Percentiles rank a stretch among this genome's conserved stretches.
phyloP scores from a whole-genome alignment of 2,329 filamentous ascomycete genomes.

The Exserohilum rostratum region DNA sequence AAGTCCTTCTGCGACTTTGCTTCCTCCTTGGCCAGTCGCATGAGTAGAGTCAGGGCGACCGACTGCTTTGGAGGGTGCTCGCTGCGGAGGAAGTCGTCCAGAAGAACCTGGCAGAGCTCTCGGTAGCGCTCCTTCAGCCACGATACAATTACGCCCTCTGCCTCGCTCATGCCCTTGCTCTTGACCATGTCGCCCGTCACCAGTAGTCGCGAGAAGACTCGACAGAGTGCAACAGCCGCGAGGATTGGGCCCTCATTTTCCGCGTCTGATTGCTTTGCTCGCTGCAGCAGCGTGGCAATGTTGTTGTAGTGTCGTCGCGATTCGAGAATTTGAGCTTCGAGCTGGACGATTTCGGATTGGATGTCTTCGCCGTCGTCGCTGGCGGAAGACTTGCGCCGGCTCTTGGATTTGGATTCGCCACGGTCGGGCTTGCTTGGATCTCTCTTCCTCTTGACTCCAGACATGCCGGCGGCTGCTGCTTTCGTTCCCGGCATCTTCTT shows the following conservation, averaged over 20 bases:
- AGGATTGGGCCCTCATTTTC: conserved; percentile 65
- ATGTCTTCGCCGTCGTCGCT: conserved; percentile 50
- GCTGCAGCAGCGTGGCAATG: conserved; percentile 73
- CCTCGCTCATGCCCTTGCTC: conserved; percentile 70
- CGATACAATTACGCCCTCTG: conserved; percentile 73
- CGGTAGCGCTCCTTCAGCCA: conserved; percentile 80
- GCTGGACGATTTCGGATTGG: conserved; percentile 70
- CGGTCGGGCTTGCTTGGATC: conserved; percentile 40
- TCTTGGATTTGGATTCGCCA: conserved; percentile 49
- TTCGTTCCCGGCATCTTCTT: conserved; percentile 46
- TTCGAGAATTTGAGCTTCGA: conserved; percentile 82
- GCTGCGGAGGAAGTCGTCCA: conserved; percentile 62
- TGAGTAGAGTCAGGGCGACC: conserved; percentile 76
- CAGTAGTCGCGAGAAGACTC: conserved; percentile 82
- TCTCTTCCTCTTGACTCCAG: conserved; percentile 54
- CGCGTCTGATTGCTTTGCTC: conserved; percentile 55
- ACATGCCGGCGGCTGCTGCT: conserved; percentile 25
- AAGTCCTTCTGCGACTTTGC: conserved; percentile 53
- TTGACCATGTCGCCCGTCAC: conserved; percentile 73
- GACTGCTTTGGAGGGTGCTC: conserved; percentile 67
- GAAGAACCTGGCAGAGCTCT: conserved; percentile 71
- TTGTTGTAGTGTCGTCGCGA: conserved; percentile 93
- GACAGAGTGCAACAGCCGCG: conserved; percentile 80
- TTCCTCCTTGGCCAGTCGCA: conserved; percentile 85
- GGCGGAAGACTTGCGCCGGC: conserved; percentile 39